phyloP scores from a whole-genome alignment of 2,329 filamentous ascomycete species.

The Trematosphaeria pertusa region DNA sequence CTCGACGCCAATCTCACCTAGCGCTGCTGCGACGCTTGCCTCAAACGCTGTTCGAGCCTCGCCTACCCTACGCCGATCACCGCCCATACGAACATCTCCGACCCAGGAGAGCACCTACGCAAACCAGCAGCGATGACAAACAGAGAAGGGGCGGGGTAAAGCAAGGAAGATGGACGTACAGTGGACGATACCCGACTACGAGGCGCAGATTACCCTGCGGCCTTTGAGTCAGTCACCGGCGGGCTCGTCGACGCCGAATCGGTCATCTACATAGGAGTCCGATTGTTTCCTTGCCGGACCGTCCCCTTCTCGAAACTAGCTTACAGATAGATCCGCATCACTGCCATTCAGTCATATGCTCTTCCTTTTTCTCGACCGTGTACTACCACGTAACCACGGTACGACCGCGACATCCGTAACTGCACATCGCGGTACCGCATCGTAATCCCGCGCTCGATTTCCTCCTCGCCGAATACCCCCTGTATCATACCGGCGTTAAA shows the following conservation, averaged over 20 bases:
- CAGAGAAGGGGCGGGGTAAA: constrained; percentile 40
- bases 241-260: constrained; percentile 28
- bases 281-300: too few species aligned
- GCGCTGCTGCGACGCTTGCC: constrained; percentile 36
- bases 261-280: background rate
- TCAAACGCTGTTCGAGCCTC: constrained; percentile 36
- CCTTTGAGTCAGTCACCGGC: constrained; percentile 36
- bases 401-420: too few species aligned
- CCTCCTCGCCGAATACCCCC: constrained; percentile 2
- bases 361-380: too few species aligned
- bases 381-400: too few species aligned
- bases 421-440: too few species aligned
- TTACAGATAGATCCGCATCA: too few species aligned
- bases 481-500: constrained; percentile 24
- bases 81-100: constrained; percentile 36
- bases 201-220: constrained; percentile 43
- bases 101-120: constrained; percentile 34
- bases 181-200: constrained; percentile 42
- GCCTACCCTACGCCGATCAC: constrained; percentile 39
- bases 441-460: background rate
- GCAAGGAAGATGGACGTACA: constrained; percentile 46
- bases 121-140: constrained; percentile 39
- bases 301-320: too few species aligned
- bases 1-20: constrained; percentile 36
- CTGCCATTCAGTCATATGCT: too few species aligned